Evolutionary conservation across 1,284 basidiomycete species (phyloP).

Genomic region (Porodaedalea pini): DNA sequence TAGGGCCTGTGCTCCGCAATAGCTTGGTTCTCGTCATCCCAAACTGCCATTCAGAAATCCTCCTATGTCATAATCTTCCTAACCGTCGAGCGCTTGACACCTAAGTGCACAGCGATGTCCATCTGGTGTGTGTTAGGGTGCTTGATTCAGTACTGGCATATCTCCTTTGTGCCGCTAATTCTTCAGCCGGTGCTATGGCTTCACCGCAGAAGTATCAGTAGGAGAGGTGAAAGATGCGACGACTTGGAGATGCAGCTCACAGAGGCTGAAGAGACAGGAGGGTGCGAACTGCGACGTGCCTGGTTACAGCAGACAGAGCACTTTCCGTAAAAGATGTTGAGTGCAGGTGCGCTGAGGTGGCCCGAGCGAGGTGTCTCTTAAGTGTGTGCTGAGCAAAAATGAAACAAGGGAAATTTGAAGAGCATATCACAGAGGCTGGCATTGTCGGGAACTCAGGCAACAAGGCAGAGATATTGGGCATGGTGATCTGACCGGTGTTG

Average conservation of each 20-base stretch:
- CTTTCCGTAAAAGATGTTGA: constrained; percentile 61
- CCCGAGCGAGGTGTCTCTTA: constrained; percentile 38
- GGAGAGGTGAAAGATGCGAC: neutral
- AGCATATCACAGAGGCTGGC: constrained; percentile 20
- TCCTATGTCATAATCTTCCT: constrained; percentile 89
- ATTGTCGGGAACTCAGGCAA: constrained; percentile 16
- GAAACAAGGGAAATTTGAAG: constrained; percentile 25
- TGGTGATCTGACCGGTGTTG: constrained; percentile 5
- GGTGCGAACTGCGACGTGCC: constrained; percentile 31
- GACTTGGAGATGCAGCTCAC: constrained; percentile 16
- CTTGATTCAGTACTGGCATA: constrained; percentile 64
- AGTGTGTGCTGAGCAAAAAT: constrained; percentile 22
- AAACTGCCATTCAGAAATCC: constrained; percentile 73
- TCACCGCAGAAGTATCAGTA: constrained; percentile 35
- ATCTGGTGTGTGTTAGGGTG: constrained; percentile 73
- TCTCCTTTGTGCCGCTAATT: constrained; percentile 71
- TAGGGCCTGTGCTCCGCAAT: constrained; percentile 71
- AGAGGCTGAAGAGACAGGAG: constrained; percentile 23
- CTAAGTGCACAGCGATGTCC: constrained; percentile 72
- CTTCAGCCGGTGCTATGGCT: constrained; percentile 68
- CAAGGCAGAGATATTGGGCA: constrained; percentile 10
- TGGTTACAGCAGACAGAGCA: constrained; percentile 48
- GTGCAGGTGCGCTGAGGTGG: constrained; percentile 45
- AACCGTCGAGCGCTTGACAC: constrained; percentile 88
- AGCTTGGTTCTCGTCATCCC: constrained; percentile 51